Percentiles rank a stretch among this genome's conserved stretches.
Evolutionary conservation across 192 early-diverging fungal genomes (phyloP).

Genomic region (Paraglomus brasilianum): DNA sequence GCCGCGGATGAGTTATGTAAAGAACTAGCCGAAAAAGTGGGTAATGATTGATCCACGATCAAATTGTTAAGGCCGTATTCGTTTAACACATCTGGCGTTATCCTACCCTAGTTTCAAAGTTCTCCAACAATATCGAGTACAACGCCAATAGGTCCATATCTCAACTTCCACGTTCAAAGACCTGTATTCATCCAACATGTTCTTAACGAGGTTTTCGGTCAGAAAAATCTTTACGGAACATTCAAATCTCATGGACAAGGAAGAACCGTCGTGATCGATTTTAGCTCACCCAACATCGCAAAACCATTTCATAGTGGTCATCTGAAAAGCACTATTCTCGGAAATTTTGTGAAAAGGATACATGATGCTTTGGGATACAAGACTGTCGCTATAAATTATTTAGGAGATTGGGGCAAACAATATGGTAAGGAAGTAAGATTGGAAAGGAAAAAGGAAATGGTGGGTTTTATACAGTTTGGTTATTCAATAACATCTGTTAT

Average conservation of each 20-base stretch:
- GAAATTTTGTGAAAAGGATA: slow-evolving; percentile 81
- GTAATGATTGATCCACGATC: background rate
- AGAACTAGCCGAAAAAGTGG: background rate
- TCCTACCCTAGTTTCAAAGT: slow-evolving; percentile 2
- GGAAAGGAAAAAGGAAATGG: background rate
- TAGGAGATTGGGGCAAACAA: slow-evolving; percentile 99
- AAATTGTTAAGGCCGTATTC: background rate
- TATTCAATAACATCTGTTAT: no score
- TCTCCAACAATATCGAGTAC: background rate
- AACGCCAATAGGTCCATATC: background rate
- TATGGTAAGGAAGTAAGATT: slow-evolving; percentile 62
- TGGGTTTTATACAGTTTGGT: background rate
- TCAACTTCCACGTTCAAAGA: background rate
- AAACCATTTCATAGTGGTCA: slow-evolving; percentile 98
- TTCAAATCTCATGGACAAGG: slow-evolving; percentile 39
- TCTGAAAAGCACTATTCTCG: slow-evolving; percentile 94
- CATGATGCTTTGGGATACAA: slow-evolving; percentile 80
- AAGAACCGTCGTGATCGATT: slow-evolving; percentile 84
- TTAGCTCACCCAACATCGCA: slow-evolving; percentile 93
- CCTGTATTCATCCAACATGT: background rate
- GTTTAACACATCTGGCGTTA: background rate
- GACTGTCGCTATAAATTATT: slow-evolving; percentile 86
- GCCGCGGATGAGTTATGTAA: background rate
- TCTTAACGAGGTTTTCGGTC: background rate
- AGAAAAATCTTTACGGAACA: slow-evolving; percentile 1